Evolutionary conservation across 495 filamentous ascomycete species (phyloP).

Genomic region (Penicillium coprophilum): DNA sequence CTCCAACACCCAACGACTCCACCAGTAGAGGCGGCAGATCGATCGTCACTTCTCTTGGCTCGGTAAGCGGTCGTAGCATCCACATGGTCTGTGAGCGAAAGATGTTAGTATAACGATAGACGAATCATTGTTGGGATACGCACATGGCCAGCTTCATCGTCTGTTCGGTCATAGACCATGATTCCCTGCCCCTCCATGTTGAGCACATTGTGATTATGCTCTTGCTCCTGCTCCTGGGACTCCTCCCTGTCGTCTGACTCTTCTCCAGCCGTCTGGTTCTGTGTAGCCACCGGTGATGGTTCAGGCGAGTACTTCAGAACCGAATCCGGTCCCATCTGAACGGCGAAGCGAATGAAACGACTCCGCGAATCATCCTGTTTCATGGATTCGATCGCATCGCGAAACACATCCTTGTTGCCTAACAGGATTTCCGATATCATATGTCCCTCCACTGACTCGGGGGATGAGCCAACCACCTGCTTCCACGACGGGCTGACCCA

Average conservation of each 20-base stretch:
- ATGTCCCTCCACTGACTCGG: slow-evolving; percentile 70
- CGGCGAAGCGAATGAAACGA: slow-evolving; percentile 83
- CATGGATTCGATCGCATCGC: slow-evolving; percentile 81
- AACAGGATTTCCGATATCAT: slow-evolving; percentile 79
- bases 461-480: slow-evolving; percentile 80
- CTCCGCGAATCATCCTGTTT: slow-evolving; percentile 90
- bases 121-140: slow-evolving; percentile 34
- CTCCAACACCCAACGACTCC: slow-evolving; percentile 89
- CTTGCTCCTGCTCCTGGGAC: slow-evolving; percentile 41
- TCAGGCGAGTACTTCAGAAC: slow-evolving; percentile 58
- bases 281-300: slow-evolving; percentile 22
- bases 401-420: slow-evolving; percentile 74
- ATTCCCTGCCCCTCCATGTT: slow-evolving; percentile 95
- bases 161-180: slow-evolving; percentile 89
- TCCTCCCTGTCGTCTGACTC: slow-evolving; percentile 32
- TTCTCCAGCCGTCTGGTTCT: slow-evolving; percentile 13
- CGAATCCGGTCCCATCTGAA: slow-evolving; percentile 72
- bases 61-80: slow-evolving; percentile 94
- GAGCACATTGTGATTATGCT: slow-evolving; percentile 55
- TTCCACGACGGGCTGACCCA: slow-evolving; percentile 98
- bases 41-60: slow-evolving; percentile 88
- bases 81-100: slow-evolving; percentile 79
- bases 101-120: slow-evolving; percentile 21
- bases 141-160: slow-evolving; percentile 85
- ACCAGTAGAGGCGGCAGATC: slow-evolving; percentile 90